Base-by-base conservation (phyloP, 768 basidiomycete species). In the Hemileccinum rubropunctum region DNA sequence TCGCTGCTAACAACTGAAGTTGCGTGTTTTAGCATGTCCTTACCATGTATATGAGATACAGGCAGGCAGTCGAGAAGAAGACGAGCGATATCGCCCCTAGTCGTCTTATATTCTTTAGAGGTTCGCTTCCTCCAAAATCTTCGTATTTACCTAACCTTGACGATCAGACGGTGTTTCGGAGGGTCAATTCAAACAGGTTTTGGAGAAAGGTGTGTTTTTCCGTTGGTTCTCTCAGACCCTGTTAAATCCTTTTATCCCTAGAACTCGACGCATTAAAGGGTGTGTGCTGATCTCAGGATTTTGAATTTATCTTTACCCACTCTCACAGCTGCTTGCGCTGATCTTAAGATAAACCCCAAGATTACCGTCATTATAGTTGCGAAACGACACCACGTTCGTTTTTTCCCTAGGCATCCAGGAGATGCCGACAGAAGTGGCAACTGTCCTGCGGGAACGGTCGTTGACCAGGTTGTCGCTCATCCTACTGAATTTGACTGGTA, bases 311-410 rank as follows among this genome's bases (percentile, higher is more conserved):
- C 46, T 45, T 56, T 12, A 51, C 50, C 10, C 38, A 20, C 44
- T 46, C 17, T 36, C 35, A 17, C 60, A 91, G 90, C 56, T 46
- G 89, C 89, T 4, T 91, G 87, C 54, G 51, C 47, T 0, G 76
- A 80, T 5, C 58, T 86, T 1, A 71, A 72, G 7, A 83, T 90
- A 26, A 71, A 73, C 1, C 80, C 81, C 0, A 81, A 78, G 45
- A 86, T 92, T 27, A 92, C 91, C 0, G 70, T 92, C 20, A 78
- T 91, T 44, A 74, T 92, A 21, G 90, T 92, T 7, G 89, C 87
- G 14, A 93, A 92, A 49, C 65, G 67, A 23, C 70, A 72, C 26
- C 69, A 72, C 6, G 71, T 73, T 28, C 72, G 72, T 15, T 78
- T 85, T 66, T 85, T 86, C 72, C 82, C 82, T 0, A 58, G 49